Evolutionary conservation across 2,329 filamentous ascomycete genomes (phyloP).

Genomic region (Alternaria viburni): DNA sequence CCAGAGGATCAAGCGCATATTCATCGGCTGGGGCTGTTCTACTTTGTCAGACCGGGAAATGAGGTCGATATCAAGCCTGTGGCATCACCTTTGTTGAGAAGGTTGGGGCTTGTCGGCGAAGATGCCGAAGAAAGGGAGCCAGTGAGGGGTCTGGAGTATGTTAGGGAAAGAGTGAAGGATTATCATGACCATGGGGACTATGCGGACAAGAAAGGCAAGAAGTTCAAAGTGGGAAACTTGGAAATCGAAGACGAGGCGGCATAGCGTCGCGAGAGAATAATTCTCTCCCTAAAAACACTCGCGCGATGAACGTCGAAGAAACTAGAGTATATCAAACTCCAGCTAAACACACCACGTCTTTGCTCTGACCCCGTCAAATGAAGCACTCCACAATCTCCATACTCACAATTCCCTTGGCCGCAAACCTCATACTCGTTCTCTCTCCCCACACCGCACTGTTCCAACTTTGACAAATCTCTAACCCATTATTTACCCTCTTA

Average conservation of each 20-base stretch:
- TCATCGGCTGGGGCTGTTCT: conserved; percentile 49
- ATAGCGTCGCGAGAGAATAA: not conserved
- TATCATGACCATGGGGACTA: conserved; percentile 51
- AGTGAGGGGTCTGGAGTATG: conserved; percentile 51
- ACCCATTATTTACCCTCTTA: not conserved
- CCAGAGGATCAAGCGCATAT: conserved; percentile 50
- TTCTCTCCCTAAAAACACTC: not conserved
- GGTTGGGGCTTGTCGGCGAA: conserved; percentile 29
- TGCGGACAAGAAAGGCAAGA: conserved; percentile 49
- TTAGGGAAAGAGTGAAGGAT: conserved; percentile 51
- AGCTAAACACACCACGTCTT: not conserved
- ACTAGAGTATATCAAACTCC: not conserved
- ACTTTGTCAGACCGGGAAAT: conserved; percentile 50
- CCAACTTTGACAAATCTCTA: not conserved
- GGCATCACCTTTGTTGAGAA: conserved; percentile 44
- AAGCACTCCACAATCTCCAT: conserved; percentile 1
- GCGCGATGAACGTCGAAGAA: not conserved
- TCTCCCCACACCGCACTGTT: not conserved
- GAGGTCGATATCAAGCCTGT: conserved; percentile 48
- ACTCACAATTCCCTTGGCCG: not conserved
- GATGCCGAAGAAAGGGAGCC: conserved; percentile 30
- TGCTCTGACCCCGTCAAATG: not conserved
- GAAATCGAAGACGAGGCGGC: conserved; percentile 52
- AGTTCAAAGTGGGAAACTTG: conserved; percentile 49
- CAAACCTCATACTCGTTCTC: not conserved